A percentile compares a stretch with the other conserved stretches of the same genome.
phyloP scores from a whole-genome alignment of 2,329 filamentous ascomycete genomes.

The Trichoderma harzianum region DNA sequence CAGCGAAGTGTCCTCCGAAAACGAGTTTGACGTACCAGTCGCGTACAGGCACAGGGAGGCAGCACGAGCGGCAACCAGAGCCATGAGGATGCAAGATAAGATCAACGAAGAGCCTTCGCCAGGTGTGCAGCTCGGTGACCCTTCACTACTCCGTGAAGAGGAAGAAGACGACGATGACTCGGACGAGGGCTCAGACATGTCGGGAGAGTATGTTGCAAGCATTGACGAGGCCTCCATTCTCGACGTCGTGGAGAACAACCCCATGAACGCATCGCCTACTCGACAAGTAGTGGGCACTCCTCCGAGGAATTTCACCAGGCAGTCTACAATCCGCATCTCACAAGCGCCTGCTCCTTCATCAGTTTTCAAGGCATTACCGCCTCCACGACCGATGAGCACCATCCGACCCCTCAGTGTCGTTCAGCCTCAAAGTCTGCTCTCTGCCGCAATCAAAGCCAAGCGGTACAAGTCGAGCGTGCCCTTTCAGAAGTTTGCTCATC shows the following conservation, averaged over 20 bases:
- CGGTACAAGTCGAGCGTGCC: slow-evolving; percentile 66
- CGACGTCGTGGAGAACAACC: slow-evolving; percentile 59
- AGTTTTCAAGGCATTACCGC: slow-evolving; percentile 64
- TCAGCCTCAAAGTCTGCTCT: slow-evolving; percentile 67
- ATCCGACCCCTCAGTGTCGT: slow-evolving; percentile 63
- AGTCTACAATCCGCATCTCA: slow-evolving; percentile 62
- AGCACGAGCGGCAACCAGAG: slow-evolving; percentile 51
- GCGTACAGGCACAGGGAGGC: slow-evolving; percentile 63
- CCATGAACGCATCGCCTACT: slow-evolving; percentile 52
- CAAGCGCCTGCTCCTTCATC: slow-evolving; percentile 54
- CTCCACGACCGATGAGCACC: slow-evolving; percentile 65
- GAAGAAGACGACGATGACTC: slow-evolving; percentile 59
- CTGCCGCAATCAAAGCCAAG: slow-evolving; percentile 69
- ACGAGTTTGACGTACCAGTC: slow-evolving; percentile 66
- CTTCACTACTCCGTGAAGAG: slow-evolving; percentile 53
- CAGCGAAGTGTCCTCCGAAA: slow-evolving; percentile 80
- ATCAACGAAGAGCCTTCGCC: slow-evolving; percentile 38
- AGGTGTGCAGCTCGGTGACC: slow-evolving; percentile 44
- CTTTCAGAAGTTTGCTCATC: slow-evolving; percentile 71
- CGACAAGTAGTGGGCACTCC: slow-evolving; percentile 62
- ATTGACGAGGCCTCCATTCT: slow-evolving; percentile 70
- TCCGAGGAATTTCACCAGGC: slow-evolving; percentile 56
- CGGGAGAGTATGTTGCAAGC: slow-evolving; percentile 63
- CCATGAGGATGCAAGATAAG: slow-evolving; percentile 36
- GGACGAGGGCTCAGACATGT: slow-evolving; percentile 60